These are phyloP conservation scores for Cladophialophora psammophila DNA, from an alignment of 2,329 filamentous ascomycete species.

Conservation along the genomic window DNA sequence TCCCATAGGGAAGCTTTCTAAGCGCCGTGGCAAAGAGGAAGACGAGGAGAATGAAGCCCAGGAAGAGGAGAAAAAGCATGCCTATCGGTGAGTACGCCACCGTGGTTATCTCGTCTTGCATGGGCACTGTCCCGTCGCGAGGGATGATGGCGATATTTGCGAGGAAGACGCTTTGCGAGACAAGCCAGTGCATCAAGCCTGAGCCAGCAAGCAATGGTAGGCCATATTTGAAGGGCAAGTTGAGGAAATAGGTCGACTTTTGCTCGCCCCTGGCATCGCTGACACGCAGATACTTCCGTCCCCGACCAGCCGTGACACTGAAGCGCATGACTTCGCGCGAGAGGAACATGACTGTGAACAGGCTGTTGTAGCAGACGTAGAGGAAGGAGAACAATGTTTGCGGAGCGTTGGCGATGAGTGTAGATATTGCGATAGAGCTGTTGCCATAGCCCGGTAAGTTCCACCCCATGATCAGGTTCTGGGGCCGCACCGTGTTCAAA, in stretches of 20 bases:
- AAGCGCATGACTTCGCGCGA: conserved; percentile 55
- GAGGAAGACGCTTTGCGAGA: conserved; percentile 58
- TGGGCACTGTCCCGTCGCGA: conserved; percentile 29
- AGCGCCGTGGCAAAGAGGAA: conserved; percentile 34
- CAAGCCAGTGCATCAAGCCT: conserved; percentile 57
- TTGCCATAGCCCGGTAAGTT: conserved; percentile 32
- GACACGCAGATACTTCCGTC: conserved; percentile 46
- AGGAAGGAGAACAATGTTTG: conserved; percentile 48
- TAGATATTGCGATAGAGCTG: conserved; percentile 29
- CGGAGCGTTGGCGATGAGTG: conserved; percentile 47
- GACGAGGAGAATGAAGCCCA: conserved; percentile 35
- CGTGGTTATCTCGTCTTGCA: conserved; percentile 37
- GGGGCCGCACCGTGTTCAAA: conserved; percentile 28
- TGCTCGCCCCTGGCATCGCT: conserved; percentile 48
- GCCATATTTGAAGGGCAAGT: conserved; percentile 55
- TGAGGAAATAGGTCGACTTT: conserved; percentile 52
- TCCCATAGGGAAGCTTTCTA: conserved; percentile 40
- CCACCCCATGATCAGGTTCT: conserved; percentile 33
- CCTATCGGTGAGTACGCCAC: conserved; percentile 41
- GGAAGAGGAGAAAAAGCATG: conserved; percentile 36
- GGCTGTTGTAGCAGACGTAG: conserved; percentile 48
- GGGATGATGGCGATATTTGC: conserved; percentile 45
- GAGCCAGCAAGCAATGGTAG: conserved; percentile 49
- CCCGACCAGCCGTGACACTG: conserved; percentile 45
- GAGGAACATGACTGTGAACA: conserved; percentile 57